These are phyloP conservation scores for Magnolia officinalis DNA, from an alignment of 164 flowering plant genomes.

Conservation along the genomic window DNA sequence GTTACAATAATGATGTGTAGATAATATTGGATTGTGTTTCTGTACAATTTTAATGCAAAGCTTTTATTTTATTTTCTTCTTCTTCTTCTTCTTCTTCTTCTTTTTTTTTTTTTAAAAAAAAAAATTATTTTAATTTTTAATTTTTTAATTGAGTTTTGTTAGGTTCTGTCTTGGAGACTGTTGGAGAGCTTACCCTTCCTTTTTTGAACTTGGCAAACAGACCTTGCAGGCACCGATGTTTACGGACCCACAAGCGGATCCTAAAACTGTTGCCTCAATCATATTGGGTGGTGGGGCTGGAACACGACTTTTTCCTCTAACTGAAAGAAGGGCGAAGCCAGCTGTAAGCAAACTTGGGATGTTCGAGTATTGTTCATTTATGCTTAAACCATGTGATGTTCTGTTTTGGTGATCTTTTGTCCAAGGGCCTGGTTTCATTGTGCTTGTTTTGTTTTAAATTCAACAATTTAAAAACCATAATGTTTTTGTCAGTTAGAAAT, in stretches of 20 bases:
- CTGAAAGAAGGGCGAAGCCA: slow-evolving; percentile 73
- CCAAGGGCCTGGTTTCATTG: background rate
- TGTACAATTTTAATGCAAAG: too few relatives aligned
- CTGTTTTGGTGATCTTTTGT: background rate
- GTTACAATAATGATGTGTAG: too few relatives aligned
- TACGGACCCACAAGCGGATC: slow-evolving; percentile 48
- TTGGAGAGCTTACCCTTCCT: background rate
- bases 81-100: background rate
- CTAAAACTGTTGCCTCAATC: slow-evolving; percentile 73
- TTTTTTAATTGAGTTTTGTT: background rate
- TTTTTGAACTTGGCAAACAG: slow-evolving; percentile 9
- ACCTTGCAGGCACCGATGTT: slow-evolving; percentile 32
- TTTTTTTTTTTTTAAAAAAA: background rate
- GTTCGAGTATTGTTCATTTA: background rate
- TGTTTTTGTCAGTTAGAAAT: too few relatives aligned
- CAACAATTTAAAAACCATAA: background rate
- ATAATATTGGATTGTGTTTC: too few relatives aligned
- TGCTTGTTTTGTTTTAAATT: background rate
- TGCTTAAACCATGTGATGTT: background rate
- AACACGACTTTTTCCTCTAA: slow-evolving; percentile 75
- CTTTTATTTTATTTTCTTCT: background rate
- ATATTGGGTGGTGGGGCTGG: slow-evolving; percentile 92
- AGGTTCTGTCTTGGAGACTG: background rate
- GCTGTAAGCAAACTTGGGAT: slow-evolving; percentile 51
- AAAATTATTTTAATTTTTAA: too few relatives aligned